Conservation (phyloP, 192 early-diverging fungal genomes). For the Coemansia sp. region DNA sequence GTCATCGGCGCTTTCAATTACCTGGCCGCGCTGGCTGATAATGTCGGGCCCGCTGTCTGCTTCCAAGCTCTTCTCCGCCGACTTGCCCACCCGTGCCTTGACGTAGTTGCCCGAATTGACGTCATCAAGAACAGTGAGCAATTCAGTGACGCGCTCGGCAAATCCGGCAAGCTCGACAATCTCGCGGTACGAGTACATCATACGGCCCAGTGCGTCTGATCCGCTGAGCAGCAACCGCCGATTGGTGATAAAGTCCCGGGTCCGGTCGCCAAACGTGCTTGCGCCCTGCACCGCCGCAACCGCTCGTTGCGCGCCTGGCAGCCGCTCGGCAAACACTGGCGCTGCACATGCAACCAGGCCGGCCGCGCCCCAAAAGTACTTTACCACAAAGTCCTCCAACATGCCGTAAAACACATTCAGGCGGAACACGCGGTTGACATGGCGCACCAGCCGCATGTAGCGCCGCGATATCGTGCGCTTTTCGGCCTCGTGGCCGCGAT, state of each 20-base stretch:
- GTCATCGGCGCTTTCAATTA: constrained; percentile 66
- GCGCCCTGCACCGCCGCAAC: not conserved
- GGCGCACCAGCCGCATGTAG: constrained; percentile 78
- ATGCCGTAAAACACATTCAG: constrained; percentile 88
- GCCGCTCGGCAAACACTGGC: constrained; percentile 75
- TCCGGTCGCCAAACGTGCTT: constrained; percentile 35
- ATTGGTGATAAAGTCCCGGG: constrained; percentile 73
- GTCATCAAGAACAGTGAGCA: constrained; percentile 86
- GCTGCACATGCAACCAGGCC: constrained; percentile 83
- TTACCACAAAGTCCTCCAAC: constrained; percentile 98
- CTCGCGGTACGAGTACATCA: constrained; percentile 95
- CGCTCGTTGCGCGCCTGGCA: constrained; percentile 24
- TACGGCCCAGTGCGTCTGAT: constrained; percentile 78
- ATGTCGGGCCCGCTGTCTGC: constrained; percentile 28
- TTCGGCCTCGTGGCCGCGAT: constrained; percentile 80
- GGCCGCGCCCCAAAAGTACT: constrained; percentile 96
- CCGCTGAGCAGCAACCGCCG: constrained; percentile 71
- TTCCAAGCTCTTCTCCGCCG: constrained; percentile 15
- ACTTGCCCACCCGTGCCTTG: constrained; percentile 60
- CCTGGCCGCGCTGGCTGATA: constrained; percentile 62
- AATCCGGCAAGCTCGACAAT: constrained; percentile 94
- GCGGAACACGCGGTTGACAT: constrained; percentile 83
- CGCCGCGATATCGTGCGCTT: constrained; percentile 75
- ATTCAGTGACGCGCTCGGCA: constrained; percentile 82
- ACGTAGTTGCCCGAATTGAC: constrained; percentile 77